phyloP scores from a whole-genome alignment of 768 basidiomycete species.

The Kwoniella botswanensis region DNA sequence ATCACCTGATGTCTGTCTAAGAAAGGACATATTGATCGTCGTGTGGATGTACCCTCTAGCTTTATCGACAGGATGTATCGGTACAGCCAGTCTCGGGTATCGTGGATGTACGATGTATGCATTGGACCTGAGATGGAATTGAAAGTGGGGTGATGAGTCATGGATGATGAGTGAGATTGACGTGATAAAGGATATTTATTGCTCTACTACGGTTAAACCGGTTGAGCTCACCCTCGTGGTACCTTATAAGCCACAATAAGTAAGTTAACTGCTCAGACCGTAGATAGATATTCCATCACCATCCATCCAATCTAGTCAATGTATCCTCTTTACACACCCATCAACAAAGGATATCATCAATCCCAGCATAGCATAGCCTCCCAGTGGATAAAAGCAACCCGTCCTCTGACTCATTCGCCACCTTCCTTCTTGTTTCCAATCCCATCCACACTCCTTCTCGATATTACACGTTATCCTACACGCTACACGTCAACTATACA shows the following conservation, averaged over 20 bases:
- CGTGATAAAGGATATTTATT: background rate
- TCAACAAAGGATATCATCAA: constrained; percentile 10
- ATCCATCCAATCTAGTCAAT: background rate
- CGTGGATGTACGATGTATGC: background rate
- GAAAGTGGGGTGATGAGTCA: background rate
- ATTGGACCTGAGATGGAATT: background rate
- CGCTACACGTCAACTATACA: background rate
- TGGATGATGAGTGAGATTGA: background rate
- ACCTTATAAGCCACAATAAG: background rate
- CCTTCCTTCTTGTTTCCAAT: background rate
- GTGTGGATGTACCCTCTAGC: background rate
- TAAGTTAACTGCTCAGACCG: background rate
- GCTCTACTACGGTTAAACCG: background rate
- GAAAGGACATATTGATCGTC: background rate
- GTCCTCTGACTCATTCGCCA: background rate
- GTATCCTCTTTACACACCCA: background rate
- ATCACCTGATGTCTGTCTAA: background rate
- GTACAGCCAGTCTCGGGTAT: background rate
- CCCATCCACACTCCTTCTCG: background rate
- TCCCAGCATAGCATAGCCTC: background rate
- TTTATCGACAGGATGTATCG: background rate
- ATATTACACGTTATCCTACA: background rate
- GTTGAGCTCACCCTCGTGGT: background rate
- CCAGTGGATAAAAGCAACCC: background rate
- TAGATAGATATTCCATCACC: background rate